Evolutionary conservation across 257 asterid genomes (phyloP), one percentile per base, ranked within the genome.

Genomic region (Agastache rugosa): DNA sequence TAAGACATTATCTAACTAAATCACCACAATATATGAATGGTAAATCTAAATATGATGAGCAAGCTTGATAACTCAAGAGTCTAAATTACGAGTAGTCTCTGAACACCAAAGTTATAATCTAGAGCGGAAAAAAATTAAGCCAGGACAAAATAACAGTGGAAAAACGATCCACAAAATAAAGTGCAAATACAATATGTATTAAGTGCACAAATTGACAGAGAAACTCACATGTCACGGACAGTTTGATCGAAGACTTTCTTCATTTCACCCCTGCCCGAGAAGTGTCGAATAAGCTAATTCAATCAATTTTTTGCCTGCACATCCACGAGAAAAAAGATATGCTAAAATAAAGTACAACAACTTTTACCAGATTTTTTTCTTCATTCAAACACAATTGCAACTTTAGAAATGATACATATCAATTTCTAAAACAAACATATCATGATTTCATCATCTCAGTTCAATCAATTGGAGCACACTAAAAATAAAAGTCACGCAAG

Each of bases 161-260:
- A 80, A 65, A 29, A 63, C 17, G 2, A 8, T n/a, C 66, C 68
- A 75, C 42, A 48, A 51, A 65, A 70, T 60, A 20, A 78, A 70
- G 10, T 29, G 60, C 63, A 63, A 29, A 12, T 45, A 37, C 8
- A 74, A 62, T 59, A 39, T 44, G 56, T 8, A 7, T 11, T 27
- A 63, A 2, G 53, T 17, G 34, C 53, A 73, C 16, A 1, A 25
- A 11, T 11, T 74, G 29, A 67, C 44, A 69, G 73, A 9, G 23
- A 74, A 78, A 86, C 97, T 87, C 83, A 94, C 99, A 94, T 66
- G 84, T 94, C 97, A 5, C 97, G 89, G 76, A 94, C 92, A 71
- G 97, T 94, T 84, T 92, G 99, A 92, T 71, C 97, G 77, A 94
- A 75, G 22, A 92, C 96, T 87, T 92, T 94, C 96, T 94, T 94